Percentiles rank a stretch among this genome's conserved stretches.
Conservation (phyloP, 169 alveolate genomes). For the Eimeria necatrix region DNA sequence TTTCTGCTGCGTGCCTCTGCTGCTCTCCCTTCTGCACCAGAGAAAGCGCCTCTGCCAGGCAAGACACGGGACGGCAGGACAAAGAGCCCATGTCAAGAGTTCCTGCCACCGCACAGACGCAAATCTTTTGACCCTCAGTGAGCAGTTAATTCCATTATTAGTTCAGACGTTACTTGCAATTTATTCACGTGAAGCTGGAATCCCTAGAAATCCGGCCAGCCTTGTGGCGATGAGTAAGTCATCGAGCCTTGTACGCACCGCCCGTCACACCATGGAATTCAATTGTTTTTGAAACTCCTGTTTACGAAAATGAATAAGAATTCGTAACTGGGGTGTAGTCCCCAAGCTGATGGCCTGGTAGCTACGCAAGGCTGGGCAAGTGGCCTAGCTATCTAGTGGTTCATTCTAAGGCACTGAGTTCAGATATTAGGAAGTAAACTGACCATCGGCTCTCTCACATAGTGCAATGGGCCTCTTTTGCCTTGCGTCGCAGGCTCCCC, state of each 20-base stretch:
- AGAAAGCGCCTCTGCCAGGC: constrained; percentile 18
- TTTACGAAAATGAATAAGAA: too few relatives aligned
- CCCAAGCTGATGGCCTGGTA: too few relatives aligned
- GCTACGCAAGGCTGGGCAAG: too few relatives aligned
- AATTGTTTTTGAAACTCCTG: too few relatives aligned
- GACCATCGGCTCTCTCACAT: constrained; percentile 49
- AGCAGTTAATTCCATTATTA: too few relatives aligned
- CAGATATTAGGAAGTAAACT: background rate
- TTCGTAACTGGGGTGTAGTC: too few relatives aligned
- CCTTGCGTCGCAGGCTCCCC: background rate
- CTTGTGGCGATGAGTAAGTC: too few relatives aligned
- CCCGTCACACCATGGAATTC: too few relatives aligned
- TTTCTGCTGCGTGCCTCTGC: constrained; percentile 31
- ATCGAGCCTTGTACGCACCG: too few relatives aligned
- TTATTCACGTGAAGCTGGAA: too few relatives aligned
- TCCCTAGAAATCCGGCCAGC: too few relatives aligned
- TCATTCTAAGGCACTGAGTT: background rate
- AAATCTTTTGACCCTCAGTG: background rate
- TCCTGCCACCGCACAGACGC: constrained; percentile 15
- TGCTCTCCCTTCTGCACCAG: constrained; percentile 47
- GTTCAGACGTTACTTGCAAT: too few relatives aligned
- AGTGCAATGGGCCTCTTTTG: constrained; percentile 33
- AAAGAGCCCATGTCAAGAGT: constrained; percentile 28
- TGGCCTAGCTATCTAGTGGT: background rate
- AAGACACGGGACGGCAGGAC: constrained; percentile 3